A percentile compares a stretch with the other conserved stretches of the same genome.
Evolutionary conservation across 768 basidiomycete genomes (phyloP).

Genomic region (Mycena pura): DNA sequence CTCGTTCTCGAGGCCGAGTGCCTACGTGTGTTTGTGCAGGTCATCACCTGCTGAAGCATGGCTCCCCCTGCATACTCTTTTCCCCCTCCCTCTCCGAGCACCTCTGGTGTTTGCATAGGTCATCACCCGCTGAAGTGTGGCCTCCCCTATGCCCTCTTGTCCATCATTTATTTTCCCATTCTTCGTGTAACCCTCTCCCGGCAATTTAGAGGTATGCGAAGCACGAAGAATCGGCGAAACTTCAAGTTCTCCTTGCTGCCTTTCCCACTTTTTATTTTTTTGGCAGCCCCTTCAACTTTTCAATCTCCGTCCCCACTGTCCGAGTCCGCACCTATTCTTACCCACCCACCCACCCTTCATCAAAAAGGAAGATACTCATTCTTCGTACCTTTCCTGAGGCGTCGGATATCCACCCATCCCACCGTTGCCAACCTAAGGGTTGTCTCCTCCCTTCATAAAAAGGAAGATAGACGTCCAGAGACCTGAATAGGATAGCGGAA

Average conservation of each 20-base stretch:
- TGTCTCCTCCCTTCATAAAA: neutral
- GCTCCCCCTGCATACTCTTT: neutral
- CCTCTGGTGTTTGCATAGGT: constrained; percentile 5
- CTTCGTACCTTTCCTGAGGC: neutral
- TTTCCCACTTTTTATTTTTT: neutral
- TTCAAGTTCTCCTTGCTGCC: neutral
- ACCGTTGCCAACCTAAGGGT: neutral
- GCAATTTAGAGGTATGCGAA: constrained; percentile 12
- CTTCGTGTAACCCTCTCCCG: constrained; percentile 9
- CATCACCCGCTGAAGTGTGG: constrained; percentile 3
- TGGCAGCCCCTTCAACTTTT: neutral
- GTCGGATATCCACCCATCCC: neutral
- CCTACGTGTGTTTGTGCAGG: constrained; percentile 2
- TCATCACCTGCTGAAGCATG: constrained; percentile 2
- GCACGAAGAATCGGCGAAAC: neutral
- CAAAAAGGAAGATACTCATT: neutral
- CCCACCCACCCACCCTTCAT: neutral
- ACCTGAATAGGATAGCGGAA: neutral
- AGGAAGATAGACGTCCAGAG: neutral
- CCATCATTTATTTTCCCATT: neutral
- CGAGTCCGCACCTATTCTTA: neutral
- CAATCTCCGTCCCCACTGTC: neutral
- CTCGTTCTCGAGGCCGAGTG: constrained; percentile 2
- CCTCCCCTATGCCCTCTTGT: constrained; percentile 9
- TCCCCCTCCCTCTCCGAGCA: neutral